Evolutionary conservation across 805 yeast species (phyloP).

Genomic region (Lipomyces oligophaga): DNA sequence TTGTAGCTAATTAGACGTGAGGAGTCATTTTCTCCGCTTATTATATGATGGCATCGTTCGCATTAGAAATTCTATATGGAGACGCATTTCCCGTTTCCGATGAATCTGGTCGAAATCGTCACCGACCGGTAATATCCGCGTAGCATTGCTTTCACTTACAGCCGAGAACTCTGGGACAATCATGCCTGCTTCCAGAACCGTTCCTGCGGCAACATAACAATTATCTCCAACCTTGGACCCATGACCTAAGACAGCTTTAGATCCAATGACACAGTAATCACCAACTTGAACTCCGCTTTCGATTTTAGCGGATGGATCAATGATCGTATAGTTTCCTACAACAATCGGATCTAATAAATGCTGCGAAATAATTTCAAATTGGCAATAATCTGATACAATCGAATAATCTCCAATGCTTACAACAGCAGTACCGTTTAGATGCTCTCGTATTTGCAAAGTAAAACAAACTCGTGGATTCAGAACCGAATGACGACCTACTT

Average conservation of each 20-base stretch:
- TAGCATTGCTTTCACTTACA: slow-evolving; percentile 1
- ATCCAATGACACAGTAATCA: slow-evolving; percentile 12
- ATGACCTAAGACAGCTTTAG: slow-evolving; percentile 3
- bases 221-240: slow-evolving; percentile 12
- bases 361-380: neutral
- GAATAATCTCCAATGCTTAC: slow-evolving; percentile 13
- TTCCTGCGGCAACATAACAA: slow-evolving; percentile 14
- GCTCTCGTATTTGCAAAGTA: too few relatives aligned
- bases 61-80: slow-evolving; percentile 18
- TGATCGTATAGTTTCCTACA: slow-evolving; percentile 9
- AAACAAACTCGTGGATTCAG: slow-evolving; percentile 14
- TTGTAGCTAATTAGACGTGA: too few relatives aligned
- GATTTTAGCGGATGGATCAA: slow-evolving; percentile 15
- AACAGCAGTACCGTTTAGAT: neutral
- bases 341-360: neutral
- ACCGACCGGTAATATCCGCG: slow-evolving; percentile 1
- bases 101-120: slow-evolving; percentile 3
- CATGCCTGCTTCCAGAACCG: slow-evolving; percentile 1
- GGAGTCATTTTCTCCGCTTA: slow-evolving; percentile 1
- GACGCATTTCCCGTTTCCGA: slow-evolving; percentile 12
- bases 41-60: slow-evolving; percentile 6
- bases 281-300: slow-evolving; percentile 9
- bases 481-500: slow-evolving; percentile 11
- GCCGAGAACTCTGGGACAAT: slow-evolving; percentile 3
- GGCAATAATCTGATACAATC: slow-evolving; percentile 13